Conservation (phyloP, 257 asterid species). For the Solanum arcanum region DNA sequence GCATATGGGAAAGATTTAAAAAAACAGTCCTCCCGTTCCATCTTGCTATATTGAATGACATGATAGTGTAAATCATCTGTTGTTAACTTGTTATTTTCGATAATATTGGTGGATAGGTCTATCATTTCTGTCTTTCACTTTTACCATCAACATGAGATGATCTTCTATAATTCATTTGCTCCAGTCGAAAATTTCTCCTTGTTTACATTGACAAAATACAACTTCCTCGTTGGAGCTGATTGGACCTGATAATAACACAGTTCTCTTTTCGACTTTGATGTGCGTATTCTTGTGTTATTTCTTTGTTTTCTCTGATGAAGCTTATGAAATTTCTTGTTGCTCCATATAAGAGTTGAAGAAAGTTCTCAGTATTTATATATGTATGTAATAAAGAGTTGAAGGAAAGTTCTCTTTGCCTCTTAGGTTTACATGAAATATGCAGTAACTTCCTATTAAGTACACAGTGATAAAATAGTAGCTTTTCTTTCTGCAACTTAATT, state of each 20-base stretch:
- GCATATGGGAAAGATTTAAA: neutral
- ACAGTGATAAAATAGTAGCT: neutral
- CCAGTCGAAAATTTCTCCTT: neutral
- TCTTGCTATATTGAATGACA: neutral
- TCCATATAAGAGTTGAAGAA: neutral
- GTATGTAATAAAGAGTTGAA: neutral
- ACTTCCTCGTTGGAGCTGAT: neutral
- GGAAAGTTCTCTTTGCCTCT: neutral
- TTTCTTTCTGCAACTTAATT: neutral
- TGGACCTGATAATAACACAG: neutral
- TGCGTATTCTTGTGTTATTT: neutral
- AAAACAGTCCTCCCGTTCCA: neutral
- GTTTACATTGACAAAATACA: neutral
- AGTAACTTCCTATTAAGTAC: neutral
- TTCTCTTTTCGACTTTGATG: neutral
- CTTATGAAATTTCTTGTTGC: neutral
- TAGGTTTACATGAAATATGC: neutral
- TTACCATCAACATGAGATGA: neutral
- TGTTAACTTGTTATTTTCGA: neutral
- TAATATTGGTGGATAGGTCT: neutral
- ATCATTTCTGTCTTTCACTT: neutral
- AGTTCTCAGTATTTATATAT: neutral
- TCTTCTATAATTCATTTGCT: neutral
- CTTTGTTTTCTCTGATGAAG: neutral
- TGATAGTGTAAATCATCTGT: neutral